Base-by-base conservation (phyloP, 1,139 yeast species). In the Suhomyces taliae region DNA sequence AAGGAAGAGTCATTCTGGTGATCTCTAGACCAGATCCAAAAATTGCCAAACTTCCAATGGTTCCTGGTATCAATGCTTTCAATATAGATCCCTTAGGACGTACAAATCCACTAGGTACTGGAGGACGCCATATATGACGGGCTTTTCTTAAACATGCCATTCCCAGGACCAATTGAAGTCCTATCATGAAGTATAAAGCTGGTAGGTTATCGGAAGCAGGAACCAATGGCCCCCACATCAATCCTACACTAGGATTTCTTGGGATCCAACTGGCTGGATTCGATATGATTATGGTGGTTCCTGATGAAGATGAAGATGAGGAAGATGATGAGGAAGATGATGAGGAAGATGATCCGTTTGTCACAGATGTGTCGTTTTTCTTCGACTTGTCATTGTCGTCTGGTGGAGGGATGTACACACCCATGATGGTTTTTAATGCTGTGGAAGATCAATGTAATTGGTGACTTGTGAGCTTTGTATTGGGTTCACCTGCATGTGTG, bases 171-270 rank as follows among this genome's bases (percentile, higher is more conserved):
- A 80, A 62, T 53, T 83, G 88, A 3, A 75, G 51, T 0, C 76
- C 76, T 5, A 82, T 70, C 49, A 81, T 59, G 1, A 76, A 54
- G 58, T 71, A 74, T 2, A 82, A 59, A 0, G 83, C 86, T 6
- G 72, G 66, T 29, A 67, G 57, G 57, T 80, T 78, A 53, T 83
- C 87, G 2, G 85, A 71, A 0, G 87, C 83, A 2, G 88, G 88
- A 1, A 81, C 83, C 36, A 83, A 59, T 0, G 87, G 87, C 1
- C 87, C 85, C 82, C 85, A 80, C 36, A 81, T 59, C 53, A 83
- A 67, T 1, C 87, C 88, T 24, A 82, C 62, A 49, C 80, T 78
- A 8, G 87, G 88, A 50, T 75, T 74, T 11, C 54, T 56, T 19
- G 76, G 75, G 24, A 67, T 54, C 43, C 56, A 56, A 10, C 56